Base-by-base conservation (phyloP, 2,329 filamentous ascomycete genomes). In the Neopestalotiopsis rosae region DNA sequence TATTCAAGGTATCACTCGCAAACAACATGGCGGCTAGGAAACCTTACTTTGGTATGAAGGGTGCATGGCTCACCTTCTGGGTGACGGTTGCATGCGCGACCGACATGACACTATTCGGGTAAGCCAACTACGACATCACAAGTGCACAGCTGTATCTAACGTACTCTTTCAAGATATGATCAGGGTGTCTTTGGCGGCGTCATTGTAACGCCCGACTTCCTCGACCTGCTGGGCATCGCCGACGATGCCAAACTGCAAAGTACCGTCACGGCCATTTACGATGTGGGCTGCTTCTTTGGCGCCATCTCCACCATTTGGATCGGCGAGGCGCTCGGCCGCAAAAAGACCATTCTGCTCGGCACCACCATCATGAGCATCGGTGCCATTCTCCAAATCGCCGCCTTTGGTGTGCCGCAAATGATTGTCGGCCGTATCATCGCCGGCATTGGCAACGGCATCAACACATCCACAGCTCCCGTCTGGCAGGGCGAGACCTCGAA, bases 221-320 rank as follows among this genome's bases (percentile, higher is more conserved):
- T 87, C 5, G 75, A 84, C 42, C 76, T 81, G 1, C 81, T 85
- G 59, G 76, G 82, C 66, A 80, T 88, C 1, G 77, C 75, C 38
- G 34, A 61, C 61, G 24, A 70, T 20, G 38, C 69, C 9, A 71
- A 68, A 40, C 42, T 81, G 77, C 65, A 77, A 49, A 74, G 79
- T n/a, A 87, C 86, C 0, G 85, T 88, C 12, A 87, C 86, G 0
- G 87, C 87, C 1, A 85, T 89, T 67, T 89, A 89, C 75, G 86
- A 89, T 71, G 81, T 90, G 40, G 88, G 88, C 9, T 90, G 88
- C 74, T 89, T 90, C 75, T 78, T 89, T 58, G 89, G 88, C 17
- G 77, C 79, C 34, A 69, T 81, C 12, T 71, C 74, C 12, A 76
- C 76, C n/a, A 74, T 79, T 34, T 73, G 74, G 61, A 69, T 80